phyloP scores from a whole-genome alignment of 164 flowering plant species.

The Paratinospora sagittata region DNA sequence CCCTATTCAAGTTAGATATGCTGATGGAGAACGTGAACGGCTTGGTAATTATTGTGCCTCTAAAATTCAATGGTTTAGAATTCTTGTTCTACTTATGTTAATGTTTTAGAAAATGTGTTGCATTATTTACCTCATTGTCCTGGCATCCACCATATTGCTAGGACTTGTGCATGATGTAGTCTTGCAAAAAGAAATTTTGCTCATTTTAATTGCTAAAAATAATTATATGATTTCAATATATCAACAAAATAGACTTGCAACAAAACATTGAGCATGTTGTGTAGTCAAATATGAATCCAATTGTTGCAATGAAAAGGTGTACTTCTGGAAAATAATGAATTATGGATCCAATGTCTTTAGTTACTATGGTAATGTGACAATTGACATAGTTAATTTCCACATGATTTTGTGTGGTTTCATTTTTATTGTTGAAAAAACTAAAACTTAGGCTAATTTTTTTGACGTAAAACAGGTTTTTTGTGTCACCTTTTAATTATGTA shows the following conservation, averaged over 20 bases:
- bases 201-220: not conserved
- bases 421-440: not conserved
- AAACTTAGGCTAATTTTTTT: too few relatives aligned
- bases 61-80: not conserved
- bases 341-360: not conserved
- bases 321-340: not conserved
- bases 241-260: not conserved
- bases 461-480: not conserved
- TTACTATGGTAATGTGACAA: too few relatives aligned
- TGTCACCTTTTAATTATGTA: not conserved
- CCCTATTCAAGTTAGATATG: slow-evolving; percentile 97
- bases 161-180: not conserved
- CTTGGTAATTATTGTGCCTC: slow-evolving; percentile 49
- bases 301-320: not conserved
- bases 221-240: not conserved
- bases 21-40: slow-evolving; percentile 96
- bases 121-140: not conserved
- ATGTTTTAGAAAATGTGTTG: not conserved
- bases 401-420: too few relatives aligned
- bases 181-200: not conserved
- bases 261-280: not conserved
- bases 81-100: not conserved
- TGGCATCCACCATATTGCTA: not conserved
- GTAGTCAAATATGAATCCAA: not conserved
- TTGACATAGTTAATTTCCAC: too few relatives aligned